Evolutionary conservation across 2,329 filamentous ascomycete species (phyloP).

Genomic region (Uncinocarpus reesii): DNA sequence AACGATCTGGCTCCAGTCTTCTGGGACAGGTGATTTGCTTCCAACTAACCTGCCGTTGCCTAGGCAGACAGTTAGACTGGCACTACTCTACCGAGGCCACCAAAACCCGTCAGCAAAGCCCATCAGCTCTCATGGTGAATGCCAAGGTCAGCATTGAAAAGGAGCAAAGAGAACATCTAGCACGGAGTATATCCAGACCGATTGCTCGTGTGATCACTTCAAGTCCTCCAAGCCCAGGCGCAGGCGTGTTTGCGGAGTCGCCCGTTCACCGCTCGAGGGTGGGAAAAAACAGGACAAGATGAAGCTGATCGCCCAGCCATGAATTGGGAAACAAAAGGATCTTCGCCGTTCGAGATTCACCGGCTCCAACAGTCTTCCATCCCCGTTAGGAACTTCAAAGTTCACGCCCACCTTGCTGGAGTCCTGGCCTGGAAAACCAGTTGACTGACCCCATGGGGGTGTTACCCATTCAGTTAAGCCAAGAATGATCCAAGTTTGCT

Average conservation of each 20-base stretch:
- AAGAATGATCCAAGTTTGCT: too few relatives aligned
- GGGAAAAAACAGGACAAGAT: not conserved
- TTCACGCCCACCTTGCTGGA: too few relatives aligned
- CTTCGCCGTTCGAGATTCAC: not conserved
- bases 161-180: not conserved
- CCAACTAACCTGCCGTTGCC: not conserved
- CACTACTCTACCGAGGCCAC: not conserved
- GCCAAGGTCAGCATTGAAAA: not conserved
- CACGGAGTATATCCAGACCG: not conserved
- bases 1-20: conserved; percentile 4
- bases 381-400: not conserved
- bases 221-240: too few relatives aligned
- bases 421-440: too few relatives aligned
- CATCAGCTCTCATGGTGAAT: not conserved
- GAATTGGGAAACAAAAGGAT: too few relatives aligned
- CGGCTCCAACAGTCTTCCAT: not conserved
- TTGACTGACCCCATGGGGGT: not conserved
- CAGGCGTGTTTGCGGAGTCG: too few relatives aligned
- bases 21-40: conserved; percentile 5
- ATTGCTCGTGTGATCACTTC: not conserved
- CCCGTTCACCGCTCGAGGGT: not conserved
- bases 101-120: not conserved
- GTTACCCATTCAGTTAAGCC: too few relatives aligned
- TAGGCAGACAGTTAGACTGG: not conserved
- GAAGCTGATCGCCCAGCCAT: not conserved